Evolutionary conservation across 2,329 filamentous ascomycete genomes (phyloP).

Genomic region (Pseudocercospora vitis): DNA sequence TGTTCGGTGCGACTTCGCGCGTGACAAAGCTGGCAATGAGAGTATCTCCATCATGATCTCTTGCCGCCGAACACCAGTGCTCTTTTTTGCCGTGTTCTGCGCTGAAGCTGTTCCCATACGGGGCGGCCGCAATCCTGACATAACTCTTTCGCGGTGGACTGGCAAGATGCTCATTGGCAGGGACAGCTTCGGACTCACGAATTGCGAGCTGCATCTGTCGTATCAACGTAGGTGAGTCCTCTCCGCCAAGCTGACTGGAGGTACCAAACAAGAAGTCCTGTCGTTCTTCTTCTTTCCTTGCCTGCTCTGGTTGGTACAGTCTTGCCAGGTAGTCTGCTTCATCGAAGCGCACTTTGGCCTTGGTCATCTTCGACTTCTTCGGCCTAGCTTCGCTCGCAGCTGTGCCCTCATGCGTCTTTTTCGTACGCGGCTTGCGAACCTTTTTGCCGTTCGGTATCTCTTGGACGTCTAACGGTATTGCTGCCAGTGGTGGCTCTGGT

Average conservation of each 20-base stretch:
- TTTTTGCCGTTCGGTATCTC: conserved; percentile 25
- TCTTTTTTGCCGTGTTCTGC: conserved; percentile 39
- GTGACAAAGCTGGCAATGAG: neutral
- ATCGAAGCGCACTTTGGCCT: conserved; percentile 33
- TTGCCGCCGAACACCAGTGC: conserved; percentile 70
- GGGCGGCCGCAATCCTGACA: conserved; percentile 29
- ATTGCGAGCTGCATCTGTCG: conserved; percentile 64
- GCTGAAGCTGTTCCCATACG: conserved; percentile 35
- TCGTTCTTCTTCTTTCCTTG: conserved; percentile 62
- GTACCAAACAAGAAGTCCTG: conserved; percentile 85
- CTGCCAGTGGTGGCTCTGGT: conserved; percentile 19
- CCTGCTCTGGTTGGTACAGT: conserved; percentile 68
- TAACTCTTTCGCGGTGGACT: conserved; percentile 26
- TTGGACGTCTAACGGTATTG: neutral
- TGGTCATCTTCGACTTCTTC: conserved; percentile 39
- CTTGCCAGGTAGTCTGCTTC: conserved; percentile 23
- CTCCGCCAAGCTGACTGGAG: conserved; percentile 74
- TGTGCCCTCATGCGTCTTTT: conserved; percentile 17
- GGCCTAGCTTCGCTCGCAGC: conserved; percentile 19
- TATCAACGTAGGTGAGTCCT: conserved; percentile 67
- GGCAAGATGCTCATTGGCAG: conserved; percentile 27
- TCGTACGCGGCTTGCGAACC: conserved; percentile 30
- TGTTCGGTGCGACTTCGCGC: neutral
- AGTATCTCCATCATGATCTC: conserved; percentile 59
- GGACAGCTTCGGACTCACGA: conserved; percentile 53